Base-by-base conservation (phyloP, 768 basidiomycete genomes). In the Kockovaella imperatae region DNA sequence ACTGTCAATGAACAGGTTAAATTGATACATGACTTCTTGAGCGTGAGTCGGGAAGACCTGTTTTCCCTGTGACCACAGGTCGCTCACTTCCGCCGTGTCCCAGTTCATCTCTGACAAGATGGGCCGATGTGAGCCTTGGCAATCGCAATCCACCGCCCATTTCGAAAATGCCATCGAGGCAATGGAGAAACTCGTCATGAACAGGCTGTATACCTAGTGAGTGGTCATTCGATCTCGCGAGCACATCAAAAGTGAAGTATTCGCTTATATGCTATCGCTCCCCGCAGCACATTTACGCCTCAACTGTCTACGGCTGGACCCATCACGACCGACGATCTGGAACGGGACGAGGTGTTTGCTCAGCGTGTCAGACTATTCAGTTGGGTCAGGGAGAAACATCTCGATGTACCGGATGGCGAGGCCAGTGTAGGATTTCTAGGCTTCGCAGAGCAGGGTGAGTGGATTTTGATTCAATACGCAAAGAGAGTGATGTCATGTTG, bases 171-270 rank as follows among this genome's bases (percentile, higher is more conserved):
- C 90, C 0, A 80, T 89, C 76, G 95, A 99, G 72, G 91, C 90
- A 43, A 96, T 97, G 88, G 95, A 99, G 77, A 99, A 99, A 71
- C 79, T 99, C 5, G 95, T 99, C 57, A 97, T 99, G 95, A 99
- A 97, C 61, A 77, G 89, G 43, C 74, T 97, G 44, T 97, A 95
- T 70, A 87, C 90, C 60, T 88, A 86, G 91, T 96, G 53, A 66
- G 85, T 80, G 0, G n/a, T 20, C 46, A 10, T 24, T 21, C 18
- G 10, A 13, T 31, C 24, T 40, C 35, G 11, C 24, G 8, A 35
- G 15, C 40, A 38, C 17, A n/a, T 35, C 31, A 28, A 1, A 25
- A 20, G n/a, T 47, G 31, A 45, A 18, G 4, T 6, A n/a, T n/a
- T n/a, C n/a, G n/a, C n/a, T n/a, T n/a, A n/a, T n/a, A n/a, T n/a